Evolutionary conservation across 2,329 filamentous ascomycete species (phyloP), one percentile per base, ranked within the genome.

Genomic region (Aspergillus sp.): DNA sequence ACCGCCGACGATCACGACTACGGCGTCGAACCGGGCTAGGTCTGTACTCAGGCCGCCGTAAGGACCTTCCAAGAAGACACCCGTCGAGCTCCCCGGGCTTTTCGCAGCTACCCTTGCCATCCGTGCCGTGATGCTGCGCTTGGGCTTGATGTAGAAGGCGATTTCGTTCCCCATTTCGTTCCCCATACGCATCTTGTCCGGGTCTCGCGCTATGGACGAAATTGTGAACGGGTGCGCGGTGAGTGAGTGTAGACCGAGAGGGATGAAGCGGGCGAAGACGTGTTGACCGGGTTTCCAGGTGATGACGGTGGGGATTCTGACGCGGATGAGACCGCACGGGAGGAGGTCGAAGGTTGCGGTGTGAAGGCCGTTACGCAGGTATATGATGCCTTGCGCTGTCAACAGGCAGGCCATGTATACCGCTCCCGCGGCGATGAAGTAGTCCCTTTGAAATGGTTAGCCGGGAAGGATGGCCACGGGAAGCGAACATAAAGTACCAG

Each of bases 191-290:
- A n/a, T n/a, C 13, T 32, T 35, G 3, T 45, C 35, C 7, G 32
- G 34, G 11, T 35, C 25, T 16, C 47, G 45, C 0, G 70, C 64
- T 0, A 69, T 40, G 2, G 71, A 74, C 47, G 68, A 69, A 32
- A 73, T 68, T 1, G 71, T 74, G 46, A 76, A 75, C 0, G 73
- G 72, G 35, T 75, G 72, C 0, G 64, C 53, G 0, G 67, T 68
- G 2, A 71, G 45, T 3, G 61, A 28, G 11, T 67, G 66, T 15
- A 64, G 39, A 11, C 58, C 57, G 2, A 68, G 47, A 13, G 45
- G 44, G 13, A 48, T 30, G 45, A 75, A 74, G 7, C 71, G 68
- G 5, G 76, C 47, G 43, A 73, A 75, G 30, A 69, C 58, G 39
- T 77, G 71, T 40, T 77, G 72, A 1, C 70, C 70, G 0, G 70